Evolutionary conservation across 805 yeast species (phyloP), one percentile per base, ranked within the genome.

Genomic region (Lachancea kluyveri): DNA sequence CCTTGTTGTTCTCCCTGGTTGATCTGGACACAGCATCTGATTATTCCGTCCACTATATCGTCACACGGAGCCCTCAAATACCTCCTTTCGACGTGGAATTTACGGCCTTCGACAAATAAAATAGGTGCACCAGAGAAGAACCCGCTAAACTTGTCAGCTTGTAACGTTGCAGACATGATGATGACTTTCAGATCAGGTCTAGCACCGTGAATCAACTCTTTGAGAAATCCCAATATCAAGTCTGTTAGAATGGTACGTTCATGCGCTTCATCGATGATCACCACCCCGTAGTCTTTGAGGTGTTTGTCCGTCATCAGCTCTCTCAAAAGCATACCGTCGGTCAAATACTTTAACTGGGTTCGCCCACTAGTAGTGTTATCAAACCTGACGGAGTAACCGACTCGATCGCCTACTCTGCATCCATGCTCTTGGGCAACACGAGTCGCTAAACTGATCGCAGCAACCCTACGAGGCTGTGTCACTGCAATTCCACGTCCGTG

Each of bases 401-500:
- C 95, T 31, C 73, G 79, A 20, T 70, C 72, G 14, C 98, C 97
- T 7, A 90, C 52, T 5, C 53, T 54, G 36, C 85, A 73, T 1
- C 95, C 95, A 45, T 69, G 68, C 58, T 90, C 98, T 44, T 84
- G 85, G 9, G 96, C 76, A 4, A 90, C 98, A 62, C 98, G 79
- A 17, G 81, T 72, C 0, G 97, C 97, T 53, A 90, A 69, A 39
- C 87, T 86, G 30, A 92, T 85, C 2, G 98, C 98, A 3, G 98
- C 97, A 22, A 90, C 98, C 52, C 97, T 72, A 62, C 98, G 79
- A 1, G 98, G 98, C 62, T 90, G 97, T 0, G 98, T 88, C 6
- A 92, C 90, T 0, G 95, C 97, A 13, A 90, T 77, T n/a, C n/a
- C n/a, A 16, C 70, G 65, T 38, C 74, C 75, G 12, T 59, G 57